Percentiles rank a stretch among this genome's conserved stretches.
phyloP scores from a whole-genome alignment of 1,284 basidiomycete genomes.

The Sparassis latifolia region DNA sequence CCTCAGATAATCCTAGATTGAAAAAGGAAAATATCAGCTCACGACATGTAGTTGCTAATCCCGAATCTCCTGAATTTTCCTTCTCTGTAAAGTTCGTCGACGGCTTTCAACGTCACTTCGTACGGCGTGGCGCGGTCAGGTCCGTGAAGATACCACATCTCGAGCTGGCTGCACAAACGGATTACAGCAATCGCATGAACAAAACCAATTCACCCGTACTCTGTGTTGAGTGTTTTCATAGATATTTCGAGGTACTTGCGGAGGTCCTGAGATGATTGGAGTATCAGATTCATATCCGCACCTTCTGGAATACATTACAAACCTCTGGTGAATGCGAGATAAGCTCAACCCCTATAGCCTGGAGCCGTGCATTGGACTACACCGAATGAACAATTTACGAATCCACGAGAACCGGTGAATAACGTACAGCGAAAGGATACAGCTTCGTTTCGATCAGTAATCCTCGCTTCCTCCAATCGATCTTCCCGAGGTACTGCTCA shows the following conservation, averaged over 20 bases:
- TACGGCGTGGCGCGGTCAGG: conserved; percentile 44
- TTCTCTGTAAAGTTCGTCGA: conserved; percentile 44
- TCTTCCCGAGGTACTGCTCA: conserved; percentile 37
- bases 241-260: conserved; percentile 39
- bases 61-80: conserved; percentile 41
- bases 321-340: conserved; percentile 17
- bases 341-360: too few relatives aligned
- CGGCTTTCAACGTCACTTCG: conserved; percentile 40
- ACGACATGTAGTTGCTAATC: conserved; percentile 45
- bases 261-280: conserved; percentile 22
- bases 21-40: conserved; percentile 8
- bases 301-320: background rate
- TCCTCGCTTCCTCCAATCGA: conserved; percentile 29
- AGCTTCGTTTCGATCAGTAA: conserved; percentile 43
- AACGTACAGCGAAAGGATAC: conserved; percentile 7
- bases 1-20: too few relatives aligned
- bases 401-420: background rate
- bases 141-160: conserved; percentile 51
- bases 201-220: conserved; percentile 23
- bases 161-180: conserved; percentile 21
- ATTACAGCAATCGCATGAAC: conserved; percentile 7
- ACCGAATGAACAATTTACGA: background rate
- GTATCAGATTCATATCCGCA: background rate
- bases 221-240: conserved; percentile 38
- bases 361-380: too few relatives aligned